These are phyloP conservation scores for Cercospora janseana DNA, from an alignment of 2,329 filamentous ascomycete species.

Conservation along the genomic window DNA sequence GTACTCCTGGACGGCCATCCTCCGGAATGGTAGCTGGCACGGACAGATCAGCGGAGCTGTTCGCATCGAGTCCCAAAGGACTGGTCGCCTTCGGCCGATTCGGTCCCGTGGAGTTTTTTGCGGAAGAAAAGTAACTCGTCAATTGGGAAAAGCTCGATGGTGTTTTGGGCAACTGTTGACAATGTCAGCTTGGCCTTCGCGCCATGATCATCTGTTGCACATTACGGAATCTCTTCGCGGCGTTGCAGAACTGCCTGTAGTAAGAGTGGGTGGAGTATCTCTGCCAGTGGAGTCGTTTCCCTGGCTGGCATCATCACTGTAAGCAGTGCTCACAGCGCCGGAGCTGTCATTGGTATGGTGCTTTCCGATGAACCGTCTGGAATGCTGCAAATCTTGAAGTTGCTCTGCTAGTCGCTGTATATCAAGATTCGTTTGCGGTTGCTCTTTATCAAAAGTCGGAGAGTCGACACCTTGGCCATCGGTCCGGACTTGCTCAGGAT, in stretches of 20 bases:
- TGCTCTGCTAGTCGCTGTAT: slow-evolving; percentile 14
- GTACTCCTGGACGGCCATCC: slow-evolving; percentile 10
- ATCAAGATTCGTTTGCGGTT: slow-evolving; percentile 15
- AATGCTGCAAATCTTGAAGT: slow-evolving; percentile 18
- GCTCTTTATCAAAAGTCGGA: not conserved
- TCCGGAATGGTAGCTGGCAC: slow-evolving; percentile 20
- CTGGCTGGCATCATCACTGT: slow-evolving; percentile 20
- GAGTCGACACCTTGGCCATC: slow-evolving; percentile 6
- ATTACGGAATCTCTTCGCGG: slow-evolving; percentile 14
- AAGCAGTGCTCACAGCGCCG: slow-evolving; percentile 15
- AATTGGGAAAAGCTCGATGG: slow-evolving; percentile 16
- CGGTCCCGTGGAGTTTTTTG: slow-evolving; percentile 13
- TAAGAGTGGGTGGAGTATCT: slow-evolving; percentile 16
- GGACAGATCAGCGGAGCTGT: slow-evolving; percentile 11
- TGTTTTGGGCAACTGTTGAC: slow-evolving; percentile 16
- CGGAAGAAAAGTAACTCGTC: slow-evolving; percentile 11
- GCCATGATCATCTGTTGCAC: not conserved
- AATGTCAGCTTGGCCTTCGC: not conserved
- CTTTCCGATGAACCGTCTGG: slow-evolving; percentile 14
- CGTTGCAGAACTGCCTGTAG: slow-evolving; percentile 16
- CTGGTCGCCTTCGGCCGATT: slow-evolving; percentile 15
- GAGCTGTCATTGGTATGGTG: slow-evolving; percentile 15
- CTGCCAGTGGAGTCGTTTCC: slow-evolving; percentile 8
- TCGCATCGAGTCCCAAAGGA: slow-evolving; percentile 13
- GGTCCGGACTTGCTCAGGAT: slow-evolving; percentile 11